Percentiles rank a stretch among this genome's conserved stretches.
These are phyloP conservation scores for Hericium alpestre DNA, from an alignment of 768 basidiomycete genomes.

Conservation along the genomic window DNA sequence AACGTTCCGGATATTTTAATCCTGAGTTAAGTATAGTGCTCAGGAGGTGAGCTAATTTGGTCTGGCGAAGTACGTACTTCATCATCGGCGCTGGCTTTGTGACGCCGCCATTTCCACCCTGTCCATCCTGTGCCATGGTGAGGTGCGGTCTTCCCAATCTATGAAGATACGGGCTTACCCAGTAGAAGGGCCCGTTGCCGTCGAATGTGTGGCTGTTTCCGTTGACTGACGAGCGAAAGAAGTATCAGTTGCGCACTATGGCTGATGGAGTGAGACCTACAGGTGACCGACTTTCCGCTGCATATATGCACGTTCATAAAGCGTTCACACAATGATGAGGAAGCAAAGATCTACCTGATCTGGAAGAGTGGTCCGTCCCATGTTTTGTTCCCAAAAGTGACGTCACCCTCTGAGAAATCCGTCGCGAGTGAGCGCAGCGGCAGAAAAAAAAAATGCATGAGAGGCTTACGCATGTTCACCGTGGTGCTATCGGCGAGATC, in stretches of 20 bases:
- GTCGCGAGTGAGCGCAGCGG: not conserved
- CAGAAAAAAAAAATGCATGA: not conserved
- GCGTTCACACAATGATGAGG: not conserved
- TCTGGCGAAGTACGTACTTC: conserved; percentile 16
- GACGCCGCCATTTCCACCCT: conserved; percentile 21
- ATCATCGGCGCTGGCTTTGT: conserved; percentile 30
- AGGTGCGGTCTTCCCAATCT: not conserved
- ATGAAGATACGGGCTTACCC: conserved; percentile 21
- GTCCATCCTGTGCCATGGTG: conserved; percentile 16
- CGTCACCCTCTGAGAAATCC: conserved; percentile 37
- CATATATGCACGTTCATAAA: not conserved
- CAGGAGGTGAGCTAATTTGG: not conserved
- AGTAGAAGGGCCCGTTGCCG: conserved; percentile 33
- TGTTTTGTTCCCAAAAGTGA: conserved; percentile 39
- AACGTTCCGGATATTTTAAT: conserved; percentile 31
- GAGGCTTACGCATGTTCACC: conserved; percentile 45
- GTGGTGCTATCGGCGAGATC: conserved; percentile 36
- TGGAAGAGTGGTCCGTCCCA: conserved; percentile 49
- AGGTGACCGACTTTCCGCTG: conserved; percentile 39
- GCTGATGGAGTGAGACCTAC: conserved; percentile 21
- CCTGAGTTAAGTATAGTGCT: conserved; percentile 14
- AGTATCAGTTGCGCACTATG: not conserved
- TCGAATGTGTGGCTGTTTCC: conserved; percentile 32
- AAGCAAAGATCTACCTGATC: conserved; percentile 16
- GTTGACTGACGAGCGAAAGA: conserved; percentile 19